Percentiles rank a stretch among this genome's conserved stretches.
Conservation (phyloP, 2,329 filamentous ascomycete species). For the Fusarium nelsonii region DNA sequence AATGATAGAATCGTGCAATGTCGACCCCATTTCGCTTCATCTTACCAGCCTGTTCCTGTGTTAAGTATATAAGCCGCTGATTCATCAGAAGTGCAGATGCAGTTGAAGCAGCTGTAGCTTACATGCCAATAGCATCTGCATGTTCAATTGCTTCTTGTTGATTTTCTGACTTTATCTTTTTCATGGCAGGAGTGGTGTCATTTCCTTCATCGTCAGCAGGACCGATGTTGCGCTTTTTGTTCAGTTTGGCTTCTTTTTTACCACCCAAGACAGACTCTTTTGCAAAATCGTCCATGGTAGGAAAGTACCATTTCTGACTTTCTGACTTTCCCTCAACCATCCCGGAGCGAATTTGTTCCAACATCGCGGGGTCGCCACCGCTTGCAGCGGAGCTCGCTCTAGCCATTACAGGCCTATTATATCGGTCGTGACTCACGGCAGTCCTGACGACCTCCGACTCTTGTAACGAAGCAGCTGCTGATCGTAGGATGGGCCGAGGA, state of each 20-base stretch:
- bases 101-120: slow-evolving; percentile 2
- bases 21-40: background rate
- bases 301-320: slow-evolving; percentile 33
- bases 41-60: background rate
- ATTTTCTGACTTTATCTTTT: slow-evolving; percentile 35
- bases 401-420: slow-evolving; percentile 39
- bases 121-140: background rate
- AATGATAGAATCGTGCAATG: background rate
- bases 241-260: background rate
- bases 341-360: slow-evolving; percentile 49
- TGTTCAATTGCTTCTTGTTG: background rate
- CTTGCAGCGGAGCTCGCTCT: slow-evolving; percentile 12
- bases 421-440: slow-evolving; percentile 40
- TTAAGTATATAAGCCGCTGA: slow-evolving; percentile 1
- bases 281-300: slow-evolving; percentile 47
- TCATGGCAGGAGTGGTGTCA: background rate
- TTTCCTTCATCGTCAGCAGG: slow-evolving; percentile 2
- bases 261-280: slow-evolving; percentile 18
- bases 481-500: slow-evolving; percentile 54
- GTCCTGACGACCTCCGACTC: slow-evolving; percentile 8
- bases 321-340: slow-evolving; percentile 33
- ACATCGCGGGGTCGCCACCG: slow-evolving; percentile 33
- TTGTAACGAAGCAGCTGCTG: slow-evolving; percentile 22
- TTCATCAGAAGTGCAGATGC: slow-evolving; percentile 23
- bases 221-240: background rate